Conservation (phyloP, 2,329 filamentous ascomycete genomes). For the Alternaria panax region DNA sequence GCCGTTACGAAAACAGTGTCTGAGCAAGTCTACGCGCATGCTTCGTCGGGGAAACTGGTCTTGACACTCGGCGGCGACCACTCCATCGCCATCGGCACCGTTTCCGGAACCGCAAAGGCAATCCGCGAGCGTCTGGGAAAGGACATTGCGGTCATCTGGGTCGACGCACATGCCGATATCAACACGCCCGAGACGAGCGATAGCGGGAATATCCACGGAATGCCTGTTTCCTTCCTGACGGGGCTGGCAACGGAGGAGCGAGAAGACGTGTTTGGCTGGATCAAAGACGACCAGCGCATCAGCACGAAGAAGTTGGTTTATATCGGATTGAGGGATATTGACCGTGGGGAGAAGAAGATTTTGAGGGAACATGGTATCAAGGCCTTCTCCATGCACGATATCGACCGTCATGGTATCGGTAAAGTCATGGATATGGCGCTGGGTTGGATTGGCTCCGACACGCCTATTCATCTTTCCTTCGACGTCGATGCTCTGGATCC, state of each 20-base stretch:
- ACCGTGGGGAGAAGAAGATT: slow-evolving; percentile 91
- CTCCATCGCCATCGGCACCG: slow-evolving; percentile 92
- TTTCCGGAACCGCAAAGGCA: slow-evolving; percentile 86
- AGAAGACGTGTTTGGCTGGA: slow-evolving; percentile 88
- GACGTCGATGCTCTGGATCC: slow-evolving; percentile 97
- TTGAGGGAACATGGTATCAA: slow-evolving; percentile 88
- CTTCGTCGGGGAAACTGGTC: slow-evolving; percentile 81
- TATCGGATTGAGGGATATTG: slow-evolving; percentile 92
- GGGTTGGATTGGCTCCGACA: slow-evolving; percentile 91
- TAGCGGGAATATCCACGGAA: slow-evolving; percentile 95
- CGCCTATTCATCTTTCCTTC: slow-evolving; percentile 95
- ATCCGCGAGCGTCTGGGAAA: slow-evolving; percentile 80
- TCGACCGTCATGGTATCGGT: slow-evolving; percentile 94
- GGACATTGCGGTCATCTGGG: slow-evolving; percentile 97
- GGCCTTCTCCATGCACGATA: slow-evolving; percentile 98
- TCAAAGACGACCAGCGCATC: slow-evolving; percentile 73
- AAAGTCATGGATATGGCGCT: slow-evolving; percentile 98
- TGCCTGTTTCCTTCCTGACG: slow-evolving; percentile 93
- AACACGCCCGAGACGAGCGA: slow-evolving; percentile 91
- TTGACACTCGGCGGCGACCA: slow-evolving; percentile 96
- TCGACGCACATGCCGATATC: slow-evolving; percentile 97
- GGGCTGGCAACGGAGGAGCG: slow-evolving; percentile 79
- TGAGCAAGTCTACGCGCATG: slow-evolving; percentile 86
- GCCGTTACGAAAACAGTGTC: slow-evolving; percentile 82
- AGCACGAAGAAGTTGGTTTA: slow-evolving; percentile 90